Percentiles rank a stretch among this genome's conserved stretches.
Evolutionary conservation across 2,329 filamentous ascomycete species (phyloP).

Genomic region (Orbilia oligospora): DNA sequence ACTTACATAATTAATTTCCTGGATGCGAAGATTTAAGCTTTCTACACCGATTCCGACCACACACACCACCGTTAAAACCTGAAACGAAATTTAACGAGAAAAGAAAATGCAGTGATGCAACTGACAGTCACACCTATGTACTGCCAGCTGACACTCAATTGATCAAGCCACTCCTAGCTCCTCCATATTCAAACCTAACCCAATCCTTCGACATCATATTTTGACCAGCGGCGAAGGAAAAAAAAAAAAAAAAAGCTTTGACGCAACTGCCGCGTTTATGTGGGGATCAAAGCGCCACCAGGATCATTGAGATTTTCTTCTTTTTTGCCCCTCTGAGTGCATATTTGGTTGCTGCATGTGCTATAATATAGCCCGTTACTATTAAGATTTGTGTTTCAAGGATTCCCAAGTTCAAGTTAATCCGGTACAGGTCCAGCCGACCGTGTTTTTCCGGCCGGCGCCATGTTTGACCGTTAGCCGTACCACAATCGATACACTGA

Average conservation of each 20-base stretch:
- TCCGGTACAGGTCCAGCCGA: conserved; percentile 30
- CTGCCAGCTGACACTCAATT: conserved; percentile 5
- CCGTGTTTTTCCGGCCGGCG: conserved; percentile 36
- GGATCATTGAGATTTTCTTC: conserved; percentile 19
- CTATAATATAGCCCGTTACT: conserved; percentile 32
- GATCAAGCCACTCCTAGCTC: neutral
- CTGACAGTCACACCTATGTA: neutral
- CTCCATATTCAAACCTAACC: neutral
- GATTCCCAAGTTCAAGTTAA: conserved; percentile 41
- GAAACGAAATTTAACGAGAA: neutral
- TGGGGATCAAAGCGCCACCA: conserved; percentile 51
- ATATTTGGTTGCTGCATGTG: neutral
- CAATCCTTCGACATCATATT: neutral
- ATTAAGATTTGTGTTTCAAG: conserved; percentile 42
- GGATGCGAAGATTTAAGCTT: neutral
- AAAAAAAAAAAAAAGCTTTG: conserved; percentile 34
- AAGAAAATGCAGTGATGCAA: neutral
- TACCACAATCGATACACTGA: conserved; percentile 31
- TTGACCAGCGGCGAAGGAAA: neutral
- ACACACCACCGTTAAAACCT: conserved; percentile 3
- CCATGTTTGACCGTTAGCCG: conserved; percentile 17
- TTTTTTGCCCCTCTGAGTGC: neutral
- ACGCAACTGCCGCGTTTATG: conserved; percentile 53
- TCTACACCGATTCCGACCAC: neutral
- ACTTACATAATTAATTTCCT: conserved; percentile 1